Evolutionary conservation across 345 rosid species (phyloP).

Genomic region (Draba incana): DNA sequence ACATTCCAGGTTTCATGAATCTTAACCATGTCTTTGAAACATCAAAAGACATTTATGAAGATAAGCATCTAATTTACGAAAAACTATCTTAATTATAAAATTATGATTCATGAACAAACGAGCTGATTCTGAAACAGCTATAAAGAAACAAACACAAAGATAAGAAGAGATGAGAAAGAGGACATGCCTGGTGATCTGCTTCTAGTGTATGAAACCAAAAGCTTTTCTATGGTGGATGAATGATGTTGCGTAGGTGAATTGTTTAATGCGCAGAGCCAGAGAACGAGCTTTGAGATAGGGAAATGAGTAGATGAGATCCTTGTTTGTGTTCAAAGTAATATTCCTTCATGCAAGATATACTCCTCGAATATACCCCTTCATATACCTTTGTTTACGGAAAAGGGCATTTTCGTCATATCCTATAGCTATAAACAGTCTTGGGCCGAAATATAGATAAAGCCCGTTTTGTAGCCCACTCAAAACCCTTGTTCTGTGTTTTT

Average conservation of each 20-base stretch:
- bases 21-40: not conserved
- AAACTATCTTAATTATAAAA: not conserved
- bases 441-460: constrained; percentile 11
- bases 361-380: constrained; percentile 33
- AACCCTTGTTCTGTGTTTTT: constrained; percentile 7
- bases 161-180: constrained; percentile 18
- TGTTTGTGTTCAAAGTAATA: constrained; percentile 34
- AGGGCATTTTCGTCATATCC: not conserved
- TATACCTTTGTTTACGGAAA: constrained; percentile 14
- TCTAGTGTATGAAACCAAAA: constrained; percentile 23
- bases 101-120: not conserved
- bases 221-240: not conserved
- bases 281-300: constrained; percentile 8
- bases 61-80: not conserved
- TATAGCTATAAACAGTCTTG: not conserved
- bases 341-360: constrained; percentile 42
- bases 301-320: constrained; percentile 29
- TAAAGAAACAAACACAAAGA: constrained; percentile 1
- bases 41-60: not conserved
- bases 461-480: constrained; percentile 7
- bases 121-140: constrained; percentile 5
- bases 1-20: constrained; percentile 9
- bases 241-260: constrained; percentile 1
- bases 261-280: not conserved
- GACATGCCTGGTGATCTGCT: constrained; percentile 33